Conservation (phyloP, 1,284 basidiomycete genomes). For the Ganoderma resinaceum region DNA sequence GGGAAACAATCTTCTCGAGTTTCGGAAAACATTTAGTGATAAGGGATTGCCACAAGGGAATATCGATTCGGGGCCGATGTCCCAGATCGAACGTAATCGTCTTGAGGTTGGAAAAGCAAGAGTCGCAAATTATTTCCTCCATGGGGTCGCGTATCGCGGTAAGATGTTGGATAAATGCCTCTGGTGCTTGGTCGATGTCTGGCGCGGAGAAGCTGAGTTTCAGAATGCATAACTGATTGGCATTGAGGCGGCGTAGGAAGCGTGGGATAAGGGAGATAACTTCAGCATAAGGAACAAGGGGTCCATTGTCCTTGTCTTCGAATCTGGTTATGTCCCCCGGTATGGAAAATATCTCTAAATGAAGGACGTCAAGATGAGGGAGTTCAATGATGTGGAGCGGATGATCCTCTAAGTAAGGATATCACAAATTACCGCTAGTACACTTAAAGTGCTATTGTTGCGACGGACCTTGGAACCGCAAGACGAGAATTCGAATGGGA, state of each 20-base stretch:
- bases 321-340: not conserved
- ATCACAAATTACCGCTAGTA: not conserved
- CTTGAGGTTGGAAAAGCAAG: not conserved
- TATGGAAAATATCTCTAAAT: not conserved
- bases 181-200: not conserved
- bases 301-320: not conserved
- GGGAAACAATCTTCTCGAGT: not conserved
- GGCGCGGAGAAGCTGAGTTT: not conserved
- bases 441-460: not conserved
- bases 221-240: not conserved
- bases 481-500: not conserved
- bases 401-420: not conserved
- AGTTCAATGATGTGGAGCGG: not conserved
- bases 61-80: not conserved
- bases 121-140: not conserved
- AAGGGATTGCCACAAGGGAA: not conserved
- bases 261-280: not conserved
- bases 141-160: not conserved
- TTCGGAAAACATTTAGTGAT: not conserved
- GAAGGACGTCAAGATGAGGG: not conserved
- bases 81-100: not conserved
- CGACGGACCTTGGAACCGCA: not conserved
- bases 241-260: not conserved
- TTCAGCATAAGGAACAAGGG: not conserved
- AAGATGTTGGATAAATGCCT: not conserved